Base-by-base conservation (phyloP, 2,329 filamentous ascomycete species). In the Arthrobotrys musiformis region DNA sequence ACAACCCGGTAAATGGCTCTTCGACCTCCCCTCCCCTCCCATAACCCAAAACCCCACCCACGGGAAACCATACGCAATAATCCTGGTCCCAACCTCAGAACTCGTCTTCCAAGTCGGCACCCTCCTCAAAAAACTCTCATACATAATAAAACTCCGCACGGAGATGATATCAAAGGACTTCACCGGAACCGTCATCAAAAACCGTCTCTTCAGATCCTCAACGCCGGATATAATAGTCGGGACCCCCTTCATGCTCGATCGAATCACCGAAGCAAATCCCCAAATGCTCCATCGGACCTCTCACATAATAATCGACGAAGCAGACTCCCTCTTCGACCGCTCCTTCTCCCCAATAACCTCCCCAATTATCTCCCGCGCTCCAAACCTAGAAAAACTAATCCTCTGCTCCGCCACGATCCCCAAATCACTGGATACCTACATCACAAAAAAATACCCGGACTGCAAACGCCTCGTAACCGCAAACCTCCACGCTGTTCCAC, bases 331-430 rank as follows among this genome's bases (percentile, higher is more conserved):
- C 8, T 89, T 99, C 80, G 96, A 99, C 84, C 92, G 93, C 72
- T 96, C 93, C 74, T 99, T 99, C 85, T 88, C 92, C 2, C 90
- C 93, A 0, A 90, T 91, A 24, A 98, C 95, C 0, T 91, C 89
- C 9, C 88, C 89, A 68, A 92, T 99, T 79, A 88, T 99, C 79
- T 92, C 97, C 81, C 91, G 92, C 73, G 89, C 91, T 0, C 88
- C 90, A 5, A 95, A 93, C 0, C 85, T 98, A 54, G 89, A 93
- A 82, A 92, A 97, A 82, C 87, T 99, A 24, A 87, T 99, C 54
- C 89, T 98, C 79, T 99, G 95, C 86, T 98, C 94, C 2, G 95
- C 95, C 62, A 99, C 95, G 4, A 98, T 99, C 78, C 95, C 96
- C 1, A 89, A 91, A 79, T 92, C 92, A 80, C 88, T 99, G 17